Percentiles rank a stretch among this genome's conserved stretches.
These are phyloP conservation scores for Hortiboletus rubellus DNA, from an alignment of 1,284 basidiomycete genomes.

Conservation along the genomic window DNA sequence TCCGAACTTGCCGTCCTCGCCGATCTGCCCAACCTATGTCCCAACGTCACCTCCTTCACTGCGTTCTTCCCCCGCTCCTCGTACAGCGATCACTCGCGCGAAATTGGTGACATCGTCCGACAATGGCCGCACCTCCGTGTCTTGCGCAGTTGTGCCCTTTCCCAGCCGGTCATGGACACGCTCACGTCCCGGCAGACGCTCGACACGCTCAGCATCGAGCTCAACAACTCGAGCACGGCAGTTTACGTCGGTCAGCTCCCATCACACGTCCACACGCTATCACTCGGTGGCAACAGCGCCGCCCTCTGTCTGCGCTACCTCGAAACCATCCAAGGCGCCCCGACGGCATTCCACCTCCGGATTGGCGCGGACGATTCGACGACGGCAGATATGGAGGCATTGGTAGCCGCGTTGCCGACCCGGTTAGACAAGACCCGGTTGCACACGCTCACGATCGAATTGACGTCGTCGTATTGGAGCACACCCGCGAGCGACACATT, in stretches of 20 bases:
- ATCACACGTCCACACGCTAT: slow-evolving; percentile 22
- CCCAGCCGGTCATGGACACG: slow-evolving; percentile 26
- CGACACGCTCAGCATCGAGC: slow-evolving; percentile 28
- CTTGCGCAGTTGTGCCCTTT: slow-evolving; percentile 24
- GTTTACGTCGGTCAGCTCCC: slow-evolving; percentile 24
- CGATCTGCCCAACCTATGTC: slow-evolving; percentile 23
- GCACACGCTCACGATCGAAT: slow-evolving; percentile 16
- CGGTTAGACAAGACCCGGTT: slow-evolving; percentile 19
- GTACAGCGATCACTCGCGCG: slow-evolving; percentile 26
- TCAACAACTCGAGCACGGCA: slow-evolving; percentile 26
- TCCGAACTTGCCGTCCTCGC: slow-evolving; percentile 25
- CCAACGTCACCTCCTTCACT: slow-evolving; percentile 28
- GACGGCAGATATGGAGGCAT: slow-evolving; percentile 14
- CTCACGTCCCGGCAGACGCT: slow-evolving; percentile 12
- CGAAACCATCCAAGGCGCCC: slow-evolving; percentile 18
- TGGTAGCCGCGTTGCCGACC: slow-evolving; percentile 11
- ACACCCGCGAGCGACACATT: slow-evolving; percentile 26
- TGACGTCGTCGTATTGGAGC: slow-evolving; percentile 32
- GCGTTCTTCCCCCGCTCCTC: slow-evolving; percentile 30
- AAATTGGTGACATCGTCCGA: slow-evolving; percentile 27
- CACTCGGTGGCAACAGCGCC: slow-evolving; percentile 28
- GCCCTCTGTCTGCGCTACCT: slow-evolving; percentile 25
- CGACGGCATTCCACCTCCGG: slow-evolving; percentile 20
- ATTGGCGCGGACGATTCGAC: slow-evolving; percentile 30
- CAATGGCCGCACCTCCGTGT: slow-evolving; percentile 21